Conservation (phyloP, 805 yeast species). For the Scheffersomyces amazonensis region DNA sequence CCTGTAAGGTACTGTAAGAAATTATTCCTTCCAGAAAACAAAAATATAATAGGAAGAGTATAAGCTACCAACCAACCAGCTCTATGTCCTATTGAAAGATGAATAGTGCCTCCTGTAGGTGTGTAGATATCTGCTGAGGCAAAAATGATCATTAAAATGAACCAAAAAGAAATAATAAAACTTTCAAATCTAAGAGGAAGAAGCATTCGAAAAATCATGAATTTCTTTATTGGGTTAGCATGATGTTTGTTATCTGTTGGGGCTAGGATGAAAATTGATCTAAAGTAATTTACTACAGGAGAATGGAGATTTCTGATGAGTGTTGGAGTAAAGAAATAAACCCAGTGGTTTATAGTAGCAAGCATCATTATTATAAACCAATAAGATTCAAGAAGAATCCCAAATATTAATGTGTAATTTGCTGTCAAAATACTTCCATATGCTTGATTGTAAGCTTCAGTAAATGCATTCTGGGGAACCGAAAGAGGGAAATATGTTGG, state of each 20-base stretch:
- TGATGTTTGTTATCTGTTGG: constrained; percentile 14
- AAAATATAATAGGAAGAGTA: constrained; percentile 53
- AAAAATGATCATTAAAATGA: constrained; percentile 27
- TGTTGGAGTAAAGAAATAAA: constrained; percentile 18
- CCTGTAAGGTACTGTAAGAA: constrained; percentile 61
- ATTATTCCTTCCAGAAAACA: constrained; percentile 74
- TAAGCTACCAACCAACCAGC: constrained; percentile 50
- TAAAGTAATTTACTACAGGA: constrained; percentile 12
- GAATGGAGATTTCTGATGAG: constrained; percentile 14
- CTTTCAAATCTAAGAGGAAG: constrained; percentile 54
- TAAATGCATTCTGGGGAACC: neutral
- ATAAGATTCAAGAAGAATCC: constrained; percentile 33
- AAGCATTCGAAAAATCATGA: constrained; percentile 16
- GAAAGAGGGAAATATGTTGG: neutral
- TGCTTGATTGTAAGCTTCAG: neutral
- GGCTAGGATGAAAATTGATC: constrained; percentile 15
- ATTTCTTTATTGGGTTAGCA: constrained; percentile 5
- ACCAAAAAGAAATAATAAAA: constrained; percentile 38
- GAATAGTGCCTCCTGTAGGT: constrained; percentile 26
- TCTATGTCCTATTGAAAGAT: constrained; percentile 51
- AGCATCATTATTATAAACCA: constrained; percentile 39
- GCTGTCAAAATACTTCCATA: constrained; percentile 1
- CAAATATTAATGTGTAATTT: constrained; percentile 27
- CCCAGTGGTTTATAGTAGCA: constrained; percentile 23
- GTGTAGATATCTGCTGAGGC: constrained; percentile 17